These are phyloP conservation scores for Mycocentrospora acerina DNA, from an alignment of 2,329 filamentous ascomycete genomes.

Conservation along the genomic window DNA sequence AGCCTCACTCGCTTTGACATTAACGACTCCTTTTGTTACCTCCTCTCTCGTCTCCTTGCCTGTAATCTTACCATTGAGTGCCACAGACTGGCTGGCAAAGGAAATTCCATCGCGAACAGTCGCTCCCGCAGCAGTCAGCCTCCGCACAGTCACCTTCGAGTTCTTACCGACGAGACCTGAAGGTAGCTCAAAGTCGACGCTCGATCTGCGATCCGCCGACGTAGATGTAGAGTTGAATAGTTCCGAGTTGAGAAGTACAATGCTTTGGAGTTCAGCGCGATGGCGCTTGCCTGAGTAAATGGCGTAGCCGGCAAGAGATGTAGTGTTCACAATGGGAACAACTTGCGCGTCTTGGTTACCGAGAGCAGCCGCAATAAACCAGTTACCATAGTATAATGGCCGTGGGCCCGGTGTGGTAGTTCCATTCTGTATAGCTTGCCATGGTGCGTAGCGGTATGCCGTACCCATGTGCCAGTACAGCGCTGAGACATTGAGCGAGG, in stretches of 20 bases:
- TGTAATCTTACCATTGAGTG: constrained; percentile 8
- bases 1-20: constrained; percentile 12
- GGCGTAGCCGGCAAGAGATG: constrained; percentile 12
- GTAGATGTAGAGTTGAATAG: constrained; percentile 14
- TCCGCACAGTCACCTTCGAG: constrained; percentile 2
- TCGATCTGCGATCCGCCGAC: constrained; percentile 3
- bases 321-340: constrained; percentile 10
- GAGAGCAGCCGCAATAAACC: constrained; percentile 59
- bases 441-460: constrained; percentile 61
- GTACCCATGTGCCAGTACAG: constrained; percentile 67
- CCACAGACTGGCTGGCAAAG: constrained; percentile 11
- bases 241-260: constrained; percentile 18
- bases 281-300: constrained; percentile 6
- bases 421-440: constrained; percentile 60
- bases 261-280: constrained; percentile 6
- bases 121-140: constrained; percentile 14
- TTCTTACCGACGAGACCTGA: constrained; percentile 2
- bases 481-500: constrained; percentile 54
- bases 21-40: constrained; percentile 5
- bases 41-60: constrained; percentile 6
- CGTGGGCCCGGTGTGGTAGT: constrained; percentile 56
- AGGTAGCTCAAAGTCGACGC: constrained; percentile 9
- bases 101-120: constrained; percentile 9
- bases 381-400: constrained; percentile 59
- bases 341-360: constrained; percentile 36